A percentile compares a stretch with the other conserved stretches of the same genome.
Evolutionary conservation across 2,329 filamentous ascomycete genomes (phyloP).

Genomic region (Botrytis deweyae): DNA sequence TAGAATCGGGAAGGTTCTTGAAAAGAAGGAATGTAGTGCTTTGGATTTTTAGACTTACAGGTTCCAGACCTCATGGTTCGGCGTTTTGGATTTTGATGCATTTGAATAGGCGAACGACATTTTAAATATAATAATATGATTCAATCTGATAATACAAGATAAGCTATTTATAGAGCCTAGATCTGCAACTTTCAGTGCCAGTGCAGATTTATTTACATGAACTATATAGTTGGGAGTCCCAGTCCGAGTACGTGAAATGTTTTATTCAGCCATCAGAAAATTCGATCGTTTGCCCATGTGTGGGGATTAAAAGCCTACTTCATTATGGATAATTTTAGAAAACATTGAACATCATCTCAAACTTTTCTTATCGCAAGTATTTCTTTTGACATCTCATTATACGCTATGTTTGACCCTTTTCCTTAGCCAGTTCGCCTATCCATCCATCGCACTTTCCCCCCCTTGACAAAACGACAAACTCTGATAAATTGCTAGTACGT

Average conservation of each 20-base stretch:
- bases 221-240: not conserved
- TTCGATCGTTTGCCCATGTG: not conserved
- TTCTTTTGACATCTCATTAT: not conserved
- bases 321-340: not conserved
- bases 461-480: not conserved
- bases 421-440: not conserved
- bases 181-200: not conserved
- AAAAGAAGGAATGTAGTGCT: conserved; percentile 20
- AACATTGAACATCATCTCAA: not conserved
- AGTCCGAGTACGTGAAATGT: not conserved
- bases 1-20: conserved; percentile 21
- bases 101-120: not conserved
- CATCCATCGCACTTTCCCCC: not conserved
- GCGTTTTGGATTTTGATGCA: not conserved
- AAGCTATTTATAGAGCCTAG: not conserved
- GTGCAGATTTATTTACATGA: not conserved
- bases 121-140: not conserved
- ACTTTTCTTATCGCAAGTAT: not conserved
- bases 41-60: conserved; percentile 12
- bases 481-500: not conserved
- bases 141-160: not conserved
- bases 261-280: not conserved
- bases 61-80: not conserved
- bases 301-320: not conserved
- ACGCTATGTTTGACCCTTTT: not conserved